A percentile compares a stretch with the other conserved stretches of the same genome.
These are phyloP conservation scores for Prunus armeniaca DNA, from an alignment of 306 rosid genomes.

Conservation along the genomic window DNA sequence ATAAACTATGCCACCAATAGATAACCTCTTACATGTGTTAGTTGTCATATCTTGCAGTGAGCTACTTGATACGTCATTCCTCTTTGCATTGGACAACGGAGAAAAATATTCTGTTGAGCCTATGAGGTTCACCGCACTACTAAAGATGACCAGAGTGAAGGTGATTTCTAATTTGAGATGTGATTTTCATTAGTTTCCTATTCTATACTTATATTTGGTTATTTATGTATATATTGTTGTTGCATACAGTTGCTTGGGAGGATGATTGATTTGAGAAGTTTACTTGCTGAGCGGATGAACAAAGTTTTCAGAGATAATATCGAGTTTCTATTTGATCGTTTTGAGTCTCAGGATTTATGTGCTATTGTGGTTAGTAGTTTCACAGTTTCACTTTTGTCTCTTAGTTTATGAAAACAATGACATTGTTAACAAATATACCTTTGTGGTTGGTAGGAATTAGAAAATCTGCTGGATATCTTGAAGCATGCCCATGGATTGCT, in stretches of 20 bases:
- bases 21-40: slow-evolving; percentile 19
- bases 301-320: slow-evolving; percentile 86
- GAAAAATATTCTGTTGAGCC: slow-evolving; percentile 86
- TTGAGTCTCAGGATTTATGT: slow-evolving; percentile 96
- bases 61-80: slow-evolving; percentile 87
- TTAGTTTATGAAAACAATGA: slow-evolving; percentile 17
- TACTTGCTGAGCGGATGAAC: slow-evolving; percentile 80
- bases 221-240: slow-evolving; percentile 15
- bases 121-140: slow-evolving; percentile 70
- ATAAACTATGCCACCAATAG: slow-evolving; percentile 21
- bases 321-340: slow-evolving; percentile 93
- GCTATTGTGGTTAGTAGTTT: slow-evolving; percentile 75
- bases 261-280: slow-evolving; percentile 80
- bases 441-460: slow-evolving; percentile 74
- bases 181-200: background rate
- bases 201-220: background rate
- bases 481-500: slow-evolving; percentile 83
- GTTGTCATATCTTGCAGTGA: slow-evolving; percentile 61
- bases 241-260: slow-evolving; percentile 85
- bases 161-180: slow-evolving; percentile 36
- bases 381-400: slow-evolving; percentile 27
- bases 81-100: slow-evolving; percentile 83
- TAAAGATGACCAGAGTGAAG: slow-evolving; percentile 93
- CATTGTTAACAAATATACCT: slow-evolving; percentile 17
- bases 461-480: slow-evolving; percentile 74